Evolutionary conservation across 1,284 basidiomycete species (phyloP).

Genomic region (Vanrija humicola): DNA sequence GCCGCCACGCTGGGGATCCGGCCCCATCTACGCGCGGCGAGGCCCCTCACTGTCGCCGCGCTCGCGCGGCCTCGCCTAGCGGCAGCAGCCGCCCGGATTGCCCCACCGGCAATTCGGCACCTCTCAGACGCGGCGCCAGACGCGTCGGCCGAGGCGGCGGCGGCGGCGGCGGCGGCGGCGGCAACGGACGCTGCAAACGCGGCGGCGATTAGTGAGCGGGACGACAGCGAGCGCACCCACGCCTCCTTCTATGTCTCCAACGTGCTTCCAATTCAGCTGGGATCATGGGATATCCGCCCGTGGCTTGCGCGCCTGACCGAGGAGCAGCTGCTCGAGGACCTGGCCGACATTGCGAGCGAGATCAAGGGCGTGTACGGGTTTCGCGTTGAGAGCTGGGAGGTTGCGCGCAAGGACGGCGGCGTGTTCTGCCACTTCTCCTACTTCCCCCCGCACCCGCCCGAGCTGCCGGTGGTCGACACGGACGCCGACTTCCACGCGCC

Average conservation of each 20-base stretch:
- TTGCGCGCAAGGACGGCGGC: conserved; percentile 53
- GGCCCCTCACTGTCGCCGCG: too few relatives aligned
- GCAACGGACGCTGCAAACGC: neutral
- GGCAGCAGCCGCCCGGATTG: too few relatives aligned
- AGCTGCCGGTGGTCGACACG: conserved; percentile 20
- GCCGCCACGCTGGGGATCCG: too few relatives aligned
- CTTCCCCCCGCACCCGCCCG: conserved; percentile 38
- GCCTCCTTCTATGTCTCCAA: conserved; percentile 49
- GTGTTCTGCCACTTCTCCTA: conserved; percentile 79
- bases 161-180: neutral
- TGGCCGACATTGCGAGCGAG: conserved; percentile 36
- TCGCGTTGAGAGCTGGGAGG: conserved; percentile 44
- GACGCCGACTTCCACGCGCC: conserved; percentile 22
- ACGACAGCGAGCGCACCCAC: conserved; percentile 23
- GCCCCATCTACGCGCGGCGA: too few relatives aligned
- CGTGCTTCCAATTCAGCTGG: conserved; percentile 46
- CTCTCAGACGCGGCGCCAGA: neutral
- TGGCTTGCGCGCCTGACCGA: conserved; percentile 31
- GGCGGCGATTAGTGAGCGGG: neutral
- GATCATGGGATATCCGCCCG: conserved; percentile 41
- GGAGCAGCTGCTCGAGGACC: conserved; percentile 42
- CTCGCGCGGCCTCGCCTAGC: too few relatives aligned
- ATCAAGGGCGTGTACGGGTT: conserved; percentile 37
- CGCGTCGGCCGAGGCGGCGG: neutral
- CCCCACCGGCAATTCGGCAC: too few relatives aligned